These are phyloP conservation scores for Leccinum uliginosum DNA, from an alignment of 768 basidiomycete genomes.

Conservation along the genomic window DNA sequence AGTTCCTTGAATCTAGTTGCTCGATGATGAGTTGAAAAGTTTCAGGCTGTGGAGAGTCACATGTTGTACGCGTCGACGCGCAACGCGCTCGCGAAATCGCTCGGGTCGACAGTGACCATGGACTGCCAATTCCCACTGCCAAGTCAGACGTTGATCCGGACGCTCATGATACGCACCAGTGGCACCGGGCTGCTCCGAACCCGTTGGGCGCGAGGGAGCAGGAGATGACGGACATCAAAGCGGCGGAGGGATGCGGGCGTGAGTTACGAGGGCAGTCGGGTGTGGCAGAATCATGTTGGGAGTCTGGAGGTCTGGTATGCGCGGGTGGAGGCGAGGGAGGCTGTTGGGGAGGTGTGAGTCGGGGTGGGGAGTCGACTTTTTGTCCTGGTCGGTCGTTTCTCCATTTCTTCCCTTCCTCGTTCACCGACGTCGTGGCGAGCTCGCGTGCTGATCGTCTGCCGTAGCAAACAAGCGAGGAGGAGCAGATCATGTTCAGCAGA, in stretches of 20 bases:
- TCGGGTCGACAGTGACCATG: slow-evolving; percentile 69
- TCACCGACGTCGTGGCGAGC: too few relatives aligned
- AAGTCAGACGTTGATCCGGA: slow-evolving; percentile 62
- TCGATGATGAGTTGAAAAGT: too few relatives aligned
- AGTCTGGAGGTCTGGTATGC: slow-evolving; percentile 37
- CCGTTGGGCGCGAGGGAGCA: slow-evolving; percentile 81
- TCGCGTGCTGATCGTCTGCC: too few relatives aligned
- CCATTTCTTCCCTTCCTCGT: too few relatives aligned
- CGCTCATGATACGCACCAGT: slow-evolving; percentile 70
- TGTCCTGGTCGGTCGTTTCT: too few relatives aligned
- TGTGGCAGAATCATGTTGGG: slow-evolving; percentile 52
- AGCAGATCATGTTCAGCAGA: too few relatives aligned
- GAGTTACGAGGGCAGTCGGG: slow-evolving; percentile 55
- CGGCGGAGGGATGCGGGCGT: slow-evolving; percentile 60
- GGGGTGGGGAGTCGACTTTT: too few relatives aligned
- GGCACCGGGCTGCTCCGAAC: slow-evolving; percentile 68
- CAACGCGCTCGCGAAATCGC: slow-evolving; percentile 57
- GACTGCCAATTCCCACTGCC: slow-evolving; percentile 70
- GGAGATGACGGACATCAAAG: slow-evolving; percentile 73
- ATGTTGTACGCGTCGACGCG: slow-evolving; percentile 89
- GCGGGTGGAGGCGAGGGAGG: too few relatives aligned
- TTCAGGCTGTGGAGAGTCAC: slow-evolving; percentile 33
- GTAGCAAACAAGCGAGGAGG: too few relatives aligned
- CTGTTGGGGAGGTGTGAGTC: too few relatives aligned
- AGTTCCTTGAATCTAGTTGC: slow-evolving; percentile 3